Percentiles rank a stretch among this genome's conserved stretches.
Evolutionary conservation across 257 asterid species (phyloP).

Genomic region (Solanum ossicruentum): DNA sequence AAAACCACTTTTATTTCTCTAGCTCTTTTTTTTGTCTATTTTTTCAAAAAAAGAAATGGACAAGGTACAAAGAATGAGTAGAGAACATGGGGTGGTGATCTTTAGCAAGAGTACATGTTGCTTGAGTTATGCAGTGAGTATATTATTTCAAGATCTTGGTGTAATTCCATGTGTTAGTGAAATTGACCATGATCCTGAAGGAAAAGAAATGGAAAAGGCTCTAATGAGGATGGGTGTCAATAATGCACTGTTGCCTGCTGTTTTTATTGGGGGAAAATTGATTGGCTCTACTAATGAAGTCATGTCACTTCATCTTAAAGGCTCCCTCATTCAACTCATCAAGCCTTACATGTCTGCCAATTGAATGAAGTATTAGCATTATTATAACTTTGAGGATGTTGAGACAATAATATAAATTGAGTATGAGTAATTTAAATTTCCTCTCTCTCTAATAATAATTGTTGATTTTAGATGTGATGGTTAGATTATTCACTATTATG

Average conservation of each 20-base stretch:
- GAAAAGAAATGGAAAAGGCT: slow-evolving; percentile 51
- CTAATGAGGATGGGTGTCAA: slow-evolving; percentile 35
- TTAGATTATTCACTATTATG: no score
- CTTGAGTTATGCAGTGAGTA: slow-evolving; percentile 57
- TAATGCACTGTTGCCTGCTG: slow-evolving; percentile 36
- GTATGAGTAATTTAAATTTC: no score
- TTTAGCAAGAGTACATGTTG: slow-evolving; percentile 70
- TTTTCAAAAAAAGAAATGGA: slow-evolving; percentile 22
- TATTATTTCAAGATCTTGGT: slow-evolving; percentile 41
- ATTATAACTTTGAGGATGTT: no score
- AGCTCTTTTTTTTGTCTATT: background rate
- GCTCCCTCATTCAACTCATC: slow-evolving; percentile 37
- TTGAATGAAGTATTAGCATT: no score
- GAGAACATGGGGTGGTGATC: slow-evolving; percentile 53
- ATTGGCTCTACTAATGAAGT: slow-evolving; percentile 73
- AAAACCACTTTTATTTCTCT: background rate
- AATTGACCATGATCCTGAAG: slow-evolving; percentile 44
- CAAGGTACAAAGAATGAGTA: slow-evolving; percentile 35
- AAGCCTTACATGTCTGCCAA: slow-evolving; percentile 10
- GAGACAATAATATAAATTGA: no score
- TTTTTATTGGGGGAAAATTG: slow-evolving; percentile 49
- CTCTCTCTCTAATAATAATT: no score
- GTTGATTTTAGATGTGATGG: no score
- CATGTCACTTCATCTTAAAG: slow-evolving; percentile 75
- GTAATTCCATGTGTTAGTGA: slow-evolving; percentile 31